Conservation (phyloP, 2,329 filamentous ascomycete genomes). For the Hansfordia pulvinata region DNA sequence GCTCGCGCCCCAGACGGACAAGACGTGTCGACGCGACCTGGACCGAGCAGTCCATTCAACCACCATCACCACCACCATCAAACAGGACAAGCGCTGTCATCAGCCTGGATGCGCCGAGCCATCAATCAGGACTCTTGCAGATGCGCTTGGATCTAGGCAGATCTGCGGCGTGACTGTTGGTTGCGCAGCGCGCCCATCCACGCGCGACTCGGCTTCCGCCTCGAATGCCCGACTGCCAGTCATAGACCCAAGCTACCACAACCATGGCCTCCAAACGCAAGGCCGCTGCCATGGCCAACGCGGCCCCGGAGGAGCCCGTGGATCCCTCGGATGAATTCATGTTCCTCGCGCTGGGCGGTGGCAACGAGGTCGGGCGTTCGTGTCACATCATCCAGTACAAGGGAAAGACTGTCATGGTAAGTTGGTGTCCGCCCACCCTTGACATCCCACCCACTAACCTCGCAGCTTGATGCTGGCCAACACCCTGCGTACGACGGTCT, state of each 20-base stretch:
- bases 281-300: conserved; percentile 57
- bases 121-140: background rate
- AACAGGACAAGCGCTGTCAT: too few species aligned
- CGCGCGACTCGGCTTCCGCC: too few species aligned
- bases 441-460: background rate
- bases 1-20: background rate
- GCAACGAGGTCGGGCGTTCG: conserved; percentile 92
- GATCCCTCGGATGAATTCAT: conserved; percentile 89
- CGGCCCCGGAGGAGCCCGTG: conserved; percentile 65
- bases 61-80: background rate
- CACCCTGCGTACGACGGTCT: conserved; percentile 94
- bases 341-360: conserved; percentile 86
- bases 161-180: too few species aligned
- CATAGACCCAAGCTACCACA: conserved; percentile 5
- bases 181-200: too few species aligned
- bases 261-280: conserved; percentile 91
- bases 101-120: too few species aligned
- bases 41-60: background rate
- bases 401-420: conserved; percentile 96
- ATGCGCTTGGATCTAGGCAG: conserved; percentile 2
- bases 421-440: too few species aligned
- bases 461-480: conserved; percentile 86
- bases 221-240: conserved; percentile 2
- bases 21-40: background rate
- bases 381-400: conserved; percentile 99